Evolutionary conservation across 257 asterid species (phyloP).

Genomic region (Euphrasia confusa): DNA sequence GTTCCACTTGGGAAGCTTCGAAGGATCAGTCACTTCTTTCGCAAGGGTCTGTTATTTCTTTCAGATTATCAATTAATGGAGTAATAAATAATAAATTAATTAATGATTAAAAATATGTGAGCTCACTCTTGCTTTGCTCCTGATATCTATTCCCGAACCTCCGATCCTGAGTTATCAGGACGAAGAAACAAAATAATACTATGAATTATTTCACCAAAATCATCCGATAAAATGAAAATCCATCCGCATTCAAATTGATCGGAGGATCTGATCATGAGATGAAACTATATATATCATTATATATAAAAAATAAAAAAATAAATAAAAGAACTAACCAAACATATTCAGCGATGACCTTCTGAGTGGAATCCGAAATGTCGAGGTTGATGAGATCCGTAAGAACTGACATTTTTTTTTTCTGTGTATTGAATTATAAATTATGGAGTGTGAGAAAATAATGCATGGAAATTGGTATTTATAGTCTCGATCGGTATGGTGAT

Average conservation of each 20-base stretch:
- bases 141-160: conserved; percentile 85
- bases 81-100: neutral
- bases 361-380: conserved; percentile 36
- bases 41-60: conserved; percentile 49
- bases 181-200: neutral
- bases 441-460: too few species aligned
- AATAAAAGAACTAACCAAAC: conserved; percentile 40
- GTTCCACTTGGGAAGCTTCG: conserved; percentile 88
- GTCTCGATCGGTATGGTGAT: too few species aligned
- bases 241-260: too few species aligned
- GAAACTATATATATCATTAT: neutral
- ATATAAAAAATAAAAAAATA: neutral
- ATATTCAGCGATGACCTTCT: conserved; percentile 54
- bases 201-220: too few species aligned
- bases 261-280: neutral
- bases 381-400: conserved; percentile 60
- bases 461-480: too few species aligned
- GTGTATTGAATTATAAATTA: too few species aligned
- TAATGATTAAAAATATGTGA: neutral
- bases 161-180: conserved; percentile 55
- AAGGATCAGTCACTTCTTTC: conserved; percentile 60
- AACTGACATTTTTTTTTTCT: conserved; percentile 28
- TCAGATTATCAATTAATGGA: neutral
- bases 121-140: conserved; percentile 94
- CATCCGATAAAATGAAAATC: too few species aligned